Evolutionary conservation across 352 stramenopile genomes (phyloP), one percentile per base, ranked within the genome.

Genomic region (Pythium phragmitis): DNA sequence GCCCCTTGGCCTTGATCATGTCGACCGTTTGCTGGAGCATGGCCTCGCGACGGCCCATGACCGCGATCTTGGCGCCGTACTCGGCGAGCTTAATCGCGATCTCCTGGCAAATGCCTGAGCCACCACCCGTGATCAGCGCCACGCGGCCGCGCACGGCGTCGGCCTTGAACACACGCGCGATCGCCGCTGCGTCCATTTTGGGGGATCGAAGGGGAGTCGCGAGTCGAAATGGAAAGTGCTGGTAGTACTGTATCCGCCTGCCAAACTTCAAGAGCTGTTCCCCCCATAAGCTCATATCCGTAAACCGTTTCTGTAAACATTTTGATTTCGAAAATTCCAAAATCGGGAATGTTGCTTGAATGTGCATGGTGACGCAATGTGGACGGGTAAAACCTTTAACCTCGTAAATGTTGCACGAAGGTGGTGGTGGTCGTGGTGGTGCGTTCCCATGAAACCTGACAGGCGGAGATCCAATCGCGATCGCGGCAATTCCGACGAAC

Each of bases 101-200:
- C 75, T 98, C 93, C 71, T 96, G 97, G 41, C 96, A 93, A 62
- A 99, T 93, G 70, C 94, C 96, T 17, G 92, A 98, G 39, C 94
- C 94, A 17, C 96, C 96, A 50, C 96, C 96, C 1, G 96, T 99
- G 7, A 98, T 78, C 33, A 98, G 78, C 48, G 87, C 94, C 46
- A 98, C 92, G 42, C 79, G 78, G 37, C 76, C 83, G n/a, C 42
- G 52, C 52, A 80, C 80, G 21, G 65, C 80, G 56, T 88, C 77
- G 30, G 64, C 59, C 46, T 77, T 70, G 67, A 94, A 94, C 30
- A 87, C 75, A 36, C 72, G 73, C 14, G 72, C 54, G 46, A 91
- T 79, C 14, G 48, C 73, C 17, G 74, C 51, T 11, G 80, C 69
- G 72, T 91, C 73, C 82, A 91, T 91, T 88, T 64, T 70, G 84